Conservation (phyloP, 306 rosid species). For the Glycine latifolia region DNA sequence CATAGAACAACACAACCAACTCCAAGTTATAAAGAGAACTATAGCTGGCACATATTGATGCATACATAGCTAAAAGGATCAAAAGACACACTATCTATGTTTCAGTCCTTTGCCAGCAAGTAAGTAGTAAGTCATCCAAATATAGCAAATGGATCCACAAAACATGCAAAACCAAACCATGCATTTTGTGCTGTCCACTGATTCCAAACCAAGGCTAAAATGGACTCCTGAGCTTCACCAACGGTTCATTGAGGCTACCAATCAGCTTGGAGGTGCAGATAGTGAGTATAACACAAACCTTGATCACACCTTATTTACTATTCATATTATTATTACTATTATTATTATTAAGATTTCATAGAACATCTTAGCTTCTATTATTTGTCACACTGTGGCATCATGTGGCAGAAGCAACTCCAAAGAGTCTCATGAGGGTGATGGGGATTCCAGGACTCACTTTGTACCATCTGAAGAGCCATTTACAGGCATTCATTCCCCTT, state of each 20-base stretch:
- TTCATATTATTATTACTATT: background rate
- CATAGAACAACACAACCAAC: slow-evolving; percentile 64
- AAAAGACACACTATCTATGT: slow-evolving; percentile 45
- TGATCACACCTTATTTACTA: background rate
- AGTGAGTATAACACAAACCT: slow-evolving; percentile 59
- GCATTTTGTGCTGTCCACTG: slow-evolving; percentile 92
- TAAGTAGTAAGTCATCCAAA: slow-evolving; percentile 46
- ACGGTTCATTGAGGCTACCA: slow-evolving; percentile 76
- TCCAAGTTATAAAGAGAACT: slow-evolving; percentile 65
- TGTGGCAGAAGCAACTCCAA: slow-evolving; percentile 94
- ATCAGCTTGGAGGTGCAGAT: slow-evolving; percentile 92
- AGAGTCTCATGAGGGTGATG: slow-evolving; percentile 90
- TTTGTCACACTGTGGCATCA: slow-evolving; percentile 30
- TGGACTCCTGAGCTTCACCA: slow-evolving; percentile 97
- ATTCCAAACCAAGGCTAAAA: slow-evolving; percentile 93
- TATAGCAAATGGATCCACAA: slow-evolving; percentile 52
- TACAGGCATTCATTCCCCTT: slow-evolving; percentile 68
- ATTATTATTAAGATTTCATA: slow-evolving; percentile 12
- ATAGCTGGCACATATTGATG: slow-evolving; percentile 56
- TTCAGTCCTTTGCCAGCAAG: slow-evolving; percentile 37
- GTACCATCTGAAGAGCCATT: slow-evolving; percentile 98
- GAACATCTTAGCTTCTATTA: slow-evolving; percentile 20
- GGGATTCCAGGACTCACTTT: slow-evolving; percentile 90
- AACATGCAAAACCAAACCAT: slow-evolving; percentile 75
- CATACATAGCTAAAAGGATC: slow-evolving; percentile 49